These are phyloP conservation scores for Phtheirospermum japonicum DNA, from an alignment of 257 asterid species.

Conservation along the genomic window DNA sequence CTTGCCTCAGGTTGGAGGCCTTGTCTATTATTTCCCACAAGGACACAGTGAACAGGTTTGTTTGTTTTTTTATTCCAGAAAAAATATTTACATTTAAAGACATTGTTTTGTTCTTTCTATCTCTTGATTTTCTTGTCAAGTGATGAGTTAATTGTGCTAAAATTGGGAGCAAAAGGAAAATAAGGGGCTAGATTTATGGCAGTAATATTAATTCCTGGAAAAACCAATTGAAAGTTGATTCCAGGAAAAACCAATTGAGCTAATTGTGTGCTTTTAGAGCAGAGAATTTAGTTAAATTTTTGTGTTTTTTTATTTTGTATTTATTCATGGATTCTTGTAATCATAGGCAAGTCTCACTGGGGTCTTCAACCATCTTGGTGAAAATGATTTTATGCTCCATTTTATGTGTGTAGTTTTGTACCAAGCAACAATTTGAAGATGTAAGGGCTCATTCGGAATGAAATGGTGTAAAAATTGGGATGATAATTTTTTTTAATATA, in stretches of 20 bases:
- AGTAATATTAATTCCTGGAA: not conserved
- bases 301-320: no score
- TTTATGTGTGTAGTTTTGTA: not conserved
- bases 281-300: not conserved
- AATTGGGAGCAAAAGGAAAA: no score
- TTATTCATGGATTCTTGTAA: not conserved
- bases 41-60: conserved; percentile 90
- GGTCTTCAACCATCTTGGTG: not conserved
- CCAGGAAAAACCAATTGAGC: not conserved
- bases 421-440: not conserved
- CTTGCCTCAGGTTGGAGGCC: conserved; percentile 89
- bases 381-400: not conserved
- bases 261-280: not conserved
- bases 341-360: not conserved
- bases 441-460: not conserved
- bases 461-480: not conserved
- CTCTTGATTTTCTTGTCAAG: not conserved
- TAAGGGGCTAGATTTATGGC: not conserved
- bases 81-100: not conserved
- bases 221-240: not conserved
- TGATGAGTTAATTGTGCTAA: not conserved
- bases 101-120: no score
- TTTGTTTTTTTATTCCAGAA: not conserved
- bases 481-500: no score
- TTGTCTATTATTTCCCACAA: conserved; percentile 82